phyloP scores from a whole-genome alignment of 2,329 filamentous ascomycete species.

The Alternaria triticimaculans region DNA sequence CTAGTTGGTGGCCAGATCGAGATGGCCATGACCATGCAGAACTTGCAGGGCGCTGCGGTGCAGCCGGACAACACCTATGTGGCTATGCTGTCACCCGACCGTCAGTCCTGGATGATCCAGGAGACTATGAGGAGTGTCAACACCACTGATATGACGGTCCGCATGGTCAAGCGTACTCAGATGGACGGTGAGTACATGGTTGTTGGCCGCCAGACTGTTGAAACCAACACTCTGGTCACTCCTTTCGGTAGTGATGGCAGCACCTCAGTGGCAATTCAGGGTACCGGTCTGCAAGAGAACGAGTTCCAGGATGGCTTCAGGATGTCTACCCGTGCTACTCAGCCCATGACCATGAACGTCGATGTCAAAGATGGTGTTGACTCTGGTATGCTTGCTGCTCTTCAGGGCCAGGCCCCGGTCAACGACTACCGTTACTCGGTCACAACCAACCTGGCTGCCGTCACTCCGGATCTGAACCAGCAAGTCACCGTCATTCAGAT shows the following conservation, averaged over 20 bases:
- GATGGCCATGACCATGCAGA: slow-evolving; percentile 42
- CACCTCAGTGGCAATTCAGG: slow-evolving; percentile 39
- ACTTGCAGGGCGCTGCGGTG: slow-evolving; percentile 36
- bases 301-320: slow-evolving; percentile 49
- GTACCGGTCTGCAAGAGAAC: slow-evolving; percentile 48
- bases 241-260: slow-evolving; percentile 38
- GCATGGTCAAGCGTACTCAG: slow-evolving; percentile 44
- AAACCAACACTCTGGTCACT: slow-evolving; percentile 43
- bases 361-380: slow-evolving; percentile 46
- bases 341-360: slow-evolving; percentile 47
- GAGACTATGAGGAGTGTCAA: slow-evolving; percentile 47
- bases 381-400: slow-evolving; percentile 40
- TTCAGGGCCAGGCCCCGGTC: slow-evolving; percentile 38
- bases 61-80: slow-evolving; percentile 47
- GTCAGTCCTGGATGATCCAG: slow-evolving; percentile 49
- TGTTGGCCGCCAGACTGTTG: slow-evolving; percentile 47
- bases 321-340: slow-evolving; percentile 44
- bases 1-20: slow-evolving; percentile 47
- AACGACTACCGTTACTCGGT: slow-evolving; percentile 49
- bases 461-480: slow-evolving; percentile 43
- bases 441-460: slow-evolving; percentile 41
- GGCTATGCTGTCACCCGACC: slow-evolving; percentile 46
- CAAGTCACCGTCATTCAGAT: slow-evolving; percentile 48
- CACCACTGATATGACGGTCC: slow-evolving; percentile 47
- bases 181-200: slow-evolving; percentile 49